Percentiles rank a stretch among this genome's conserved stretches.
These are phyloP conservation scores for Arthrinium phaeospermum DNA, from an alignment of 2,329 filamentous ascomycete species.

Conservation along the genomic window DNA sequence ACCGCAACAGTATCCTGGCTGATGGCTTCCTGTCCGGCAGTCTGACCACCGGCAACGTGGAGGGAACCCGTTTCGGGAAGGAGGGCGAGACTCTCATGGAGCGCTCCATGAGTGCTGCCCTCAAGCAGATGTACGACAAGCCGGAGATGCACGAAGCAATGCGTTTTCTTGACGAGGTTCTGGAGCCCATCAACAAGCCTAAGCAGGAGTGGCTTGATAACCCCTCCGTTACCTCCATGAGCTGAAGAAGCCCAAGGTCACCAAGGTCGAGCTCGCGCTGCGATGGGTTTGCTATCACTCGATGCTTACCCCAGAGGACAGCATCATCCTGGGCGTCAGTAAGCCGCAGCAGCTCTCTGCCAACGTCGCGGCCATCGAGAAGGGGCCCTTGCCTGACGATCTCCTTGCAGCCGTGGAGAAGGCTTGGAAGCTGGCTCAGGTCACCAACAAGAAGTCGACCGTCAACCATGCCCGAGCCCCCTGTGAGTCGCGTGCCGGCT, in stretches of 20 bases:
- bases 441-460: not conserved
- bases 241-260: constrained; percentile 19
- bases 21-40: constrained; percentile 28
- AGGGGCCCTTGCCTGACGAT: not conserved
- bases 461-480: too few relatives aligned
- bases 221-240: too few relatives aligned
- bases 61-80: constrained; percentile 26
- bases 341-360: not conserved
- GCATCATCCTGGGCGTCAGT: constrained; percentile 21
- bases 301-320: constrained; percentile 19
- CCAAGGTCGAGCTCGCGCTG: constrained; percentile 26
- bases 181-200: constrained; percentile 16
- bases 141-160: constrained; percentile 27
- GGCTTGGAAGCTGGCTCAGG: not conserved
- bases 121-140: constrained; percentile 24
- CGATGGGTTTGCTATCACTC: constrained; percentile 27
- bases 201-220: too few relatives aligned
- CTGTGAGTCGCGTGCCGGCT: too few relatives aligned
- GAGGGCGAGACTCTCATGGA: constrained; percentile 16
- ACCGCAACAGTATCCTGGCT: constrained; percentile 22
- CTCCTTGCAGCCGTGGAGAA: not conserved
- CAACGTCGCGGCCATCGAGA: not conserved
- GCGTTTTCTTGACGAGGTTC: constrained; percentile 18
- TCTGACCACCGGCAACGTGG: constrained; percentile 22
- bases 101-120: constrained; percentile 17